Base-by-base conservation (phyloP, 2,329 filamentous ascomycete genomes). In the Ceratocystis diversiconidia region DNA sequence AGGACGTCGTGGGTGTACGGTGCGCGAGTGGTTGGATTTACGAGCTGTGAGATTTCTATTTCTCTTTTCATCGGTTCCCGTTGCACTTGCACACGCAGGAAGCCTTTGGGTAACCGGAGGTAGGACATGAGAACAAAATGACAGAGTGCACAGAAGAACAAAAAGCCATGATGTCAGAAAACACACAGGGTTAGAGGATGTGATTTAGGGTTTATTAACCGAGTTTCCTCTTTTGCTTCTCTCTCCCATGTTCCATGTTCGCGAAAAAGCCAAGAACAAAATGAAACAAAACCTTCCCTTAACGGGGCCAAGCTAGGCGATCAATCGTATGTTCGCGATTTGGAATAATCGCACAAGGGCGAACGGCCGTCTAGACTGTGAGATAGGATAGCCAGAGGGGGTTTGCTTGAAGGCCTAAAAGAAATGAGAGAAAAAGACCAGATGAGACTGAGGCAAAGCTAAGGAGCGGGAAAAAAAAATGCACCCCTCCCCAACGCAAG, bases 261-360 rank as follows among this genome's bases (percentile, higher is more conserved):
- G 28, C 52, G 52, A 57, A 57, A 57, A 57, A 19, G 52, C 52
- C 52, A 57, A 57, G 52, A 57, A 57, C 52, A 57, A 57, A 57
- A 28, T 57, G 52, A 57, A 57, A 57, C 52, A 57, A 50, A n/a
- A 25, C 48, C 19, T 30, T 10, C 22, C 7, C 22, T 17, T 57
- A 41, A 15, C 36, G 36, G 52, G 28, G 25, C 52, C 10, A 57
- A 57, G 52, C 52, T 32, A 7, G 52, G 52, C 22, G 52, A 57
- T 57, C 50, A n/a, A 44, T 32, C n/a, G 60, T 28, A 22, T 6
- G 60, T 15, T 36, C 19, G 43, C 60, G 22, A 62, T 43, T 43
- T 25, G 60, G 36, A 62, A 62, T 46, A 43, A 43, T 62, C 5
- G 32, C 60, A 43, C 32, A 36, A 46, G 60, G 19, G 15, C 28